Conservation (phyloP, 108 stramenopile genomes). For the Poteriospumella lacustris region DNA sequence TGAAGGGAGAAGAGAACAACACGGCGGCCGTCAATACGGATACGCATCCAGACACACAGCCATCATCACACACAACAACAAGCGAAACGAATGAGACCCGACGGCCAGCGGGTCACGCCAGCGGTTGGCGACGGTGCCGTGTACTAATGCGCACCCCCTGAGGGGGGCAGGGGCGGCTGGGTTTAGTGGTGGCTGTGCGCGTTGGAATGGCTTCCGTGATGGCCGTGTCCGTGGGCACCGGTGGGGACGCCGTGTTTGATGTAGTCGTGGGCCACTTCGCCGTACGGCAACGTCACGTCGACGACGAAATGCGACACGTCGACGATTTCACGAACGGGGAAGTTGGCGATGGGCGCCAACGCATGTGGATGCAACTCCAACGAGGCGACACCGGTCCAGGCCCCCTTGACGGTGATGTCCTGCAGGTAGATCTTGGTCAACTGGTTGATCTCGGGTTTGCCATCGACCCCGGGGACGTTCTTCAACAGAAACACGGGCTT, state of each 20-base stretch:
- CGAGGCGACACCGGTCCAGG: neutral
- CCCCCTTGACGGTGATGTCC: neutral
- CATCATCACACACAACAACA: too few species aligned
- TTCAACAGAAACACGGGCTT: neutral
- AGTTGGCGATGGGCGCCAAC: neutral
- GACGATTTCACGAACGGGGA: neutral
- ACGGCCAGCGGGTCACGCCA: too few species aligned
- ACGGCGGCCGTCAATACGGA: too few species aligned
- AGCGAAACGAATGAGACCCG: too few species aligned
- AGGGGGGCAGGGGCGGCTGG: too few species aligned
- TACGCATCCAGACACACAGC: too few species aligned
- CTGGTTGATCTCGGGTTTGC: neutral
- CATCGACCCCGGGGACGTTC: neutral
- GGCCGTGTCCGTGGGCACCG: too few species aligned
- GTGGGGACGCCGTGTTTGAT: neutral
- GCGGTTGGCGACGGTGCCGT: too few species aligned
- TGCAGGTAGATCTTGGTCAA: neutral
- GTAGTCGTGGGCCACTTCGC: neutral
- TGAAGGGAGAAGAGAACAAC: too few species aligned
- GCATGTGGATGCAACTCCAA: neutral
- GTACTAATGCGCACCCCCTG: too few species aligned
- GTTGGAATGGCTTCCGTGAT: too few species aligned
- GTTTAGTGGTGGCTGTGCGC: too few species aligned
- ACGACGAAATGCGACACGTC: neutral
- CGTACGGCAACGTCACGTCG: neutral